Evolutionary conservation across 73 alveolate species (phyloP), one percentile per base, ranked within the genome.

Genomic region (Paramecium tetraurelia): DNA sequence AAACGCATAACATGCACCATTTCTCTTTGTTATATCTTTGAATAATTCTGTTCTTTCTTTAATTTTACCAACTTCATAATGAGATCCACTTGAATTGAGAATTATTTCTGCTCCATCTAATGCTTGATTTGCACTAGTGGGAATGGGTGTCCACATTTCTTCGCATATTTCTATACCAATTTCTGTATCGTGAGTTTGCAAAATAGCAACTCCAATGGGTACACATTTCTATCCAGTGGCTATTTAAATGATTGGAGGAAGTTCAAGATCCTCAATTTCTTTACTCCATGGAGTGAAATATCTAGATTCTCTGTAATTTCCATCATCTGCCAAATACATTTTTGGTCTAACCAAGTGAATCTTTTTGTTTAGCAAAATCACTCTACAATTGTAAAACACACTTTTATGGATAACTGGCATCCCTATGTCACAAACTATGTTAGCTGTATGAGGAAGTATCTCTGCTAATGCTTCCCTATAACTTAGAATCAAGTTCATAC

Each of bases 281-380:
- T 84, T 89, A 58, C 85, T 58, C 99, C 99, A 97, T n/a, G 99
- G 98, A 1, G 98, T 95, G 93, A 97, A 97, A 95, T 96, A 97
- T 11, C 99, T 93, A 41, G 93, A 71, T 87, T 97, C 99, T 59
- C 99, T 92, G 92, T 97, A 97, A 94, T 97, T 97, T 14, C 97
- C 97, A 36, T 95, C 99, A 38, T 96, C 95, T 4, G 98, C 99
- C 44, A 97, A 93, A 83, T 59, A 92, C 31, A 97, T 88, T 95
- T 97, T 97, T 22, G 99, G 99, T 53, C 99, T 94, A 33, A 97
- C 94, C 29, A 97, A 95, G 36, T 96, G 41, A 35, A 97, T 96
- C 93, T 89, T 92, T 70, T 95, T 87, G 57, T 93, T 85, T n/a
- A 94, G 85, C 70, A 89, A 72, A 86, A 94, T 88, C 21, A 97